A percentile compares a stretch with the other conserved stretches of the same genome.
These are phyloP conservation scores for Wickerhamomyces silvicola DNA, from an alignment of 805 yeast species.

Conservation along the genomic window DNA sequence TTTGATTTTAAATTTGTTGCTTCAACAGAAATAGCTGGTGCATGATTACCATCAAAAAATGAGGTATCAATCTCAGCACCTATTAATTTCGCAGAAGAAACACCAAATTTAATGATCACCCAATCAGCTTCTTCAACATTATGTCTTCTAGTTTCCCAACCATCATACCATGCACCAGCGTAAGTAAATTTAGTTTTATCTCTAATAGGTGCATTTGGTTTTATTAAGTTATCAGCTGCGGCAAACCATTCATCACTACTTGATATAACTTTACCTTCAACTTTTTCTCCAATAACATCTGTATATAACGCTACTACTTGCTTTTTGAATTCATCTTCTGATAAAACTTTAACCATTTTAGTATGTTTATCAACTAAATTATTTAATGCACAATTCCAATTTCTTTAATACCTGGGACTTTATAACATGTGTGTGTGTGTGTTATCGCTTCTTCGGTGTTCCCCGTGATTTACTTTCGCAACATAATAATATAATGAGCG, in stretches of 20 bases:
- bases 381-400: no score
- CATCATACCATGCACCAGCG: slow-evolving; percentile 97
- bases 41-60: slow-evolving; percentile 91
- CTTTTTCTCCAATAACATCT: slow-evolving; percentile 77
- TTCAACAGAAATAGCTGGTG: slow-evolving; percentile 84
- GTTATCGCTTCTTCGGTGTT: no score
- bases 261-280: slow-evolving; percentile 69
- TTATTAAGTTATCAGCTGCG: slow-evolving; percentile 78
- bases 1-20: slow-evolving; percentile 39
- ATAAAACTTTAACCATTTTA: neutral
- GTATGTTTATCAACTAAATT: no score
- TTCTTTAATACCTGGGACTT: no score
- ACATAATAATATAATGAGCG: no score
- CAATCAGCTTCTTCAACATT: slow-evolving; percentile 80
- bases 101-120: slow-evolving; percentile 82
- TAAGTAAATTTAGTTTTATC: slow-evolving; percentile 74
- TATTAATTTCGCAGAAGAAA: slow-evolving; percentile 65
- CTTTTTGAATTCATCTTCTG: slow-evolving; percentile 19
- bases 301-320: slow-evolving; percentile 21
- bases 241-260: slow-evolving; percentile 95
- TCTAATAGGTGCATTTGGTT: slow-evolving; percentile 73
- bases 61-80: slow-evolving; percentile 94
- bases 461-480: no score
- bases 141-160: slow-evolving; percentile 98
- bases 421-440: no score